Percentiles rank a stretch among this genome's conserved stretches.
These are phyloP conservation scores for Kodamaea restingae DNA, from an alignment of 805 yeast genomes.

Conservation along the genomic window DNA sequence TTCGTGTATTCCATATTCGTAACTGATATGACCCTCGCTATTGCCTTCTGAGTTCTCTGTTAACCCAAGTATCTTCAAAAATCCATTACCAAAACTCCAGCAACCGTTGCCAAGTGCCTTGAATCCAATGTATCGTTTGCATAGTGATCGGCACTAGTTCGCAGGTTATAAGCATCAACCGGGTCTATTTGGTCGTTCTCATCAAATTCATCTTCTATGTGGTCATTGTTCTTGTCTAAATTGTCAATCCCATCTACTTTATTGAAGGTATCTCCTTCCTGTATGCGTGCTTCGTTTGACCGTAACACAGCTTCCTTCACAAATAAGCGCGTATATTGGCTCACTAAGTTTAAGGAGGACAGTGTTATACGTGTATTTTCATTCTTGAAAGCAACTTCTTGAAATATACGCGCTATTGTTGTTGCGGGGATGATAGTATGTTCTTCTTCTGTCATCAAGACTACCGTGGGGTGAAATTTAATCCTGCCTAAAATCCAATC, in stretches of 20 bases:
- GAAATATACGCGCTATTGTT: conserved; percentile 50
- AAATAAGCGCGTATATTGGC: conserved; percentile 54
- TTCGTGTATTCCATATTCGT: too few species aligned
- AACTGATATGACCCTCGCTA: too few species aligned
- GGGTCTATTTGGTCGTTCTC: conserved; percentile 10
- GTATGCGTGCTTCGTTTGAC: conserved; percentile 49
- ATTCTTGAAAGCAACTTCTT: conserved; percentile 46
- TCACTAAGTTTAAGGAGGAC: conserved; percentile 45
- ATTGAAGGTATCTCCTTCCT: conserved; percentile 24
- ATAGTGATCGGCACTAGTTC: conserved; percentile 12
- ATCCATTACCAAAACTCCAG: conserved; percentile 56
- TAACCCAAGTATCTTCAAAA: conserved; percentile 40
- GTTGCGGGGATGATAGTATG: conserved; percentile 6
- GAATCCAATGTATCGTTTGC: conserved; percentile 43
- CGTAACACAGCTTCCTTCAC: conserved; percentile 56
- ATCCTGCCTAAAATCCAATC: too few species aligned
- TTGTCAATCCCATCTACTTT: conserved; percentile 35
- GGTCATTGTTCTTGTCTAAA: conserved; percentile 12
- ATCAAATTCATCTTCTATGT: conserved; percentile 13
- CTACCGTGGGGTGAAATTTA: too few species aligned
- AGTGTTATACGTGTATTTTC: conserved; percentile 45
- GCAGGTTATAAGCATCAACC: conserved; percentile 19
- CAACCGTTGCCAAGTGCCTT: conserved; percentile 50
- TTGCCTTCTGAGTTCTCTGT: too few species aligned
- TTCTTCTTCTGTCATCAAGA: not conserved